A percentile compares a stretch with the other conserved stretches of the same genome.
Evolutionary conservation across 768 basidiomycete species (phyloP).

Genomic region (Thelephora aurantiotincta): DNA sequence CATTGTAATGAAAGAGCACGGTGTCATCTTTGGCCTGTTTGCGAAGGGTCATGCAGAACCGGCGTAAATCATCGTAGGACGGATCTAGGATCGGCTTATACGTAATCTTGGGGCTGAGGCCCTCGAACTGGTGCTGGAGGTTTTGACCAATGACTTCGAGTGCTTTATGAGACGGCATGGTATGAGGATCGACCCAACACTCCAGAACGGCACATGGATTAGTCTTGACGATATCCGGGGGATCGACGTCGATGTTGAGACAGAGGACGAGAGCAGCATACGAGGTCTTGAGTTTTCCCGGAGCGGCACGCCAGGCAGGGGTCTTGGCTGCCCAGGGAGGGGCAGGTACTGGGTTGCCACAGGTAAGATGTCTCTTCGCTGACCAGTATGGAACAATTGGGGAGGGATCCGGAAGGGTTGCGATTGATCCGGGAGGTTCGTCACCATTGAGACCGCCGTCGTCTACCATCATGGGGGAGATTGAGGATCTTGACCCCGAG

Average conservation of each 20-base stretch:
- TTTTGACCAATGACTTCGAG: conserved; percentile 89
- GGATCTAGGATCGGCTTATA: conserved; percentile 95
- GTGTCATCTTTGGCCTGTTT: conserved; percentile 89
- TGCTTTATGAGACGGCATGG: conserved; percentile 84
- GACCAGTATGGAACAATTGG: conserved; percentile 74
- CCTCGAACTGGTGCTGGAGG: conserved; percentile 91
- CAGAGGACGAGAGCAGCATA: conserved; percentile 85
- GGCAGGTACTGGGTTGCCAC: conserved; percentile 69
- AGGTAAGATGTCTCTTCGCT: conserved; percentile 81
- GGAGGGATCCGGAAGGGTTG: conserved; percentile 22
- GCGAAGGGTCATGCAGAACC: conserved; percentile 71
- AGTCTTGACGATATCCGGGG: conserved; percentile 95
- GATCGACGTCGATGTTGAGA: conserved; percentile 94
- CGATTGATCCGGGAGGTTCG: conserved; percentile 16
- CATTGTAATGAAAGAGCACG: conserved; percentile 94
- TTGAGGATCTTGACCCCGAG: neutral
- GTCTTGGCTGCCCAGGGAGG: conserved; percentile 53
- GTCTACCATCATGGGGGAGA: neutral
- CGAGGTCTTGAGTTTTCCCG: conserved; percentile 82
- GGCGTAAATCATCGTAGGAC: conserved; percentile 83
- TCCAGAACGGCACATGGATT: conserved; percentile 90
- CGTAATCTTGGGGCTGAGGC: conserved; percentile 82
- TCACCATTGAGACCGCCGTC: conserved; percentile 17
- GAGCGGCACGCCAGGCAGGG: conserved; percentile 68
- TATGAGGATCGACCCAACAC: conserved; percentile 95